Evolutionary conservation across 163 green algal genomes (phyloP), one percentile per base, ranked within the genome.

Genomic region (Volvox carteri): DNA sequence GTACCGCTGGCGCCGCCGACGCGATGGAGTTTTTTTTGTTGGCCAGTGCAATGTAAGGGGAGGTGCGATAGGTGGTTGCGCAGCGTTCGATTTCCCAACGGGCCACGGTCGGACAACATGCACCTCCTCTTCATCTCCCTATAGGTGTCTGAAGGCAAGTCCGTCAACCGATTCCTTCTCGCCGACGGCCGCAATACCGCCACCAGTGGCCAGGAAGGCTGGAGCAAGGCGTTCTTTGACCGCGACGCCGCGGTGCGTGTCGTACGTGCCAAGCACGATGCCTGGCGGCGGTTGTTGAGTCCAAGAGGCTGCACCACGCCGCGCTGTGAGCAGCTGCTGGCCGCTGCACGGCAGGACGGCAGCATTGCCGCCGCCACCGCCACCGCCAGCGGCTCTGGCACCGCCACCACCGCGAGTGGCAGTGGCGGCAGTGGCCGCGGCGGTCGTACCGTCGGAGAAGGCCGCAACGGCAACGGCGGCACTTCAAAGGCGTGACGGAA

Each of bases 101-200:
- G 54, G 19, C 28, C 19, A 65, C 5, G 54, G 5, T 65, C 19
- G 54, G 54, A 23, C 54, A 19, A 65, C 54, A 8, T 23, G 54
- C 19, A 11, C 28, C 54, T 25, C 19, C 54, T 23, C 8, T 65
- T 65, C 2, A 65, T 23, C 54, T 65, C 54, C 0, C n/a, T 41
- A 44, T 48, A 88, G 83, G 52, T 88, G 11, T 46, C 83, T 2
- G 83, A 88, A 35, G 83, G 83, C 68, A 88, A 60, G 83, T 14
- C 18, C 3, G n/a, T 35, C 25, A 81, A 83, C 68, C 21, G 14
- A 3, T 88, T 75, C 68, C 46, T 56, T 6, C 23, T 73, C 1
- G 4, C 46, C 0, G 9, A 1, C 0, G 8, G 4, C 48, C 42
- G 54, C 33, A 56, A 48, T 35, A 74, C 50, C 46, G 48, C 68